Evolutionary conservation across 176 grass and related monocot genomes (phyloP).

Genomic region (Oryza coarctata): DNA sequence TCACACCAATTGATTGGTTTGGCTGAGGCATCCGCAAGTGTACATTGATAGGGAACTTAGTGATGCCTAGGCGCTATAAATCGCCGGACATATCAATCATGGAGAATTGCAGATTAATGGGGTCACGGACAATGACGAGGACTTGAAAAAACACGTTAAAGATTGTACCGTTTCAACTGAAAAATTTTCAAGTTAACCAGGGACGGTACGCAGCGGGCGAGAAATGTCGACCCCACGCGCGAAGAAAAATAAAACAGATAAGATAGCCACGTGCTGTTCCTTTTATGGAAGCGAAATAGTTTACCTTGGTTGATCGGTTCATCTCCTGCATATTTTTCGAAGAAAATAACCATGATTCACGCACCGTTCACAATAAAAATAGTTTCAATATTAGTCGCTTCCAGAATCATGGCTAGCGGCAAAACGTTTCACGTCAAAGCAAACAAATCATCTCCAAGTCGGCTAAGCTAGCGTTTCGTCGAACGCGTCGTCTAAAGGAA

Average conservation of each 20-base stretch:
- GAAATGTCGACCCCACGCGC: conserved; percentile 26
- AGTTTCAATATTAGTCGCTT: neutral
- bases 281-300: neutral
- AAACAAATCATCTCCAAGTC: neutral
- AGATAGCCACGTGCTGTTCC: neutral
- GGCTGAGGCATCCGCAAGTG: neutral
- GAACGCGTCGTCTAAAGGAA: neutral
- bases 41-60: neutral
- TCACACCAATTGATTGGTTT: neutral
- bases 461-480: neutral
- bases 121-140: neutral
- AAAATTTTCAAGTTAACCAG: neutral
- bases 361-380: neutral
- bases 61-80: neutral
- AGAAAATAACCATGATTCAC: too few relatives aligned
- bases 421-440: neutral
- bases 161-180: neutral
- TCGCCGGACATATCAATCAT: neutral
- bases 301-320: too few relatives aligned
- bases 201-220: neutral
- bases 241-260: neutral
- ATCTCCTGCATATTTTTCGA: too few relatives aligned
- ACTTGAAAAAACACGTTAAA: neutral
- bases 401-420: neutral
- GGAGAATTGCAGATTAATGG: neutral